These are phyloP conservation scores for Ambrosiella beaveri DNA, from an alignment of 2,329 filamentous ascomycete species.

Conservation along the genomic window DNA sequence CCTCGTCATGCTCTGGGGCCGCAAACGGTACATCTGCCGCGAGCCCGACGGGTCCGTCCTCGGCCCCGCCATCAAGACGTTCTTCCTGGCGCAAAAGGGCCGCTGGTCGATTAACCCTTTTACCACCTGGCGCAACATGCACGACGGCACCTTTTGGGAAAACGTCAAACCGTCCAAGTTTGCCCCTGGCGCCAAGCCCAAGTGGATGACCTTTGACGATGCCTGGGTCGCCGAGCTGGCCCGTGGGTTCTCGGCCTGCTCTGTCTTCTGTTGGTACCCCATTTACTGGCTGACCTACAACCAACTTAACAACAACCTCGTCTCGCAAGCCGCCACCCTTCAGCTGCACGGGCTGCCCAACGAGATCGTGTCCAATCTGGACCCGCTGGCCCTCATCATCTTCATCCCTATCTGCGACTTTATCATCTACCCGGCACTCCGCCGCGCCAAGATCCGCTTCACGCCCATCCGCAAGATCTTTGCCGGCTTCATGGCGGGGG, in stretches of 20 bases:
- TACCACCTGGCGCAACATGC: slow-evolving; percentile 39
- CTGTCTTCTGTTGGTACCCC: slow-evolving; percentile 53
- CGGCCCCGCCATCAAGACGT: slow-evolving; percentile 43
- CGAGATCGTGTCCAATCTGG: slow-evolving; percentile 57
- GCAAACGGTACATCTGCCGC: slow-evolving; percentile 37
- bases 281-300: slow-evolving; percentile 38
- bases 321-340: slow-evolving; percentile 49
- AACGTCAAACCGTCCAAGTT: slow-evolving; percentile 51
- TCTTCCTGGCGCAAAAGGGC: slow-evolving; percentile 46
- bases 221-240: slow-evolving; percentile 60
- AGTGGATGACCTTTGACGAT: slow-evolving; percentile 66
- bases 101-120: slow-evolving; percentile 52
- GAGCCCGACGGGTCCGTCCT: slow-evolving; percentile 53
- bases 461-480: slow-evolving; percentile 63
- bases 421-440: slow-evolving; percentile 49
- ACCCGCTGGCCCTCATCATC: slow-evolving; percentile 57
- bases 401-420: slow-evolving; percentile 55
- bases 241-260: slow-evolving; percentile 49
- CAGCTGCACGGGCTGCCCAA: slow-evolving; percentile 54
- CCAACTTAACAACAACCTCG: slow-evolving; percentile 39
- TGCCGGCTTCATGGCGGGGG: slow-evolving; percentile 47
- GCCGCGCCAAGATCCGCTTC: slow-evolving; percentile 46
- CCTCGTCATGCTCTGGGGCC: slow-evolving; percentile 40
- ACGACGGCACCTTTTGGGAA: slow-evolving; percentile 45
- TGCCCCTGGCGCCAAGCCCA: slow-evolving; percentile 33